Evolutionary conservation across 2,329 filamentous ascomycete genomes (phyloP), one percentile per base, ranked within the genome.

Genomic region (Fusarium lyarnte): DNA sequence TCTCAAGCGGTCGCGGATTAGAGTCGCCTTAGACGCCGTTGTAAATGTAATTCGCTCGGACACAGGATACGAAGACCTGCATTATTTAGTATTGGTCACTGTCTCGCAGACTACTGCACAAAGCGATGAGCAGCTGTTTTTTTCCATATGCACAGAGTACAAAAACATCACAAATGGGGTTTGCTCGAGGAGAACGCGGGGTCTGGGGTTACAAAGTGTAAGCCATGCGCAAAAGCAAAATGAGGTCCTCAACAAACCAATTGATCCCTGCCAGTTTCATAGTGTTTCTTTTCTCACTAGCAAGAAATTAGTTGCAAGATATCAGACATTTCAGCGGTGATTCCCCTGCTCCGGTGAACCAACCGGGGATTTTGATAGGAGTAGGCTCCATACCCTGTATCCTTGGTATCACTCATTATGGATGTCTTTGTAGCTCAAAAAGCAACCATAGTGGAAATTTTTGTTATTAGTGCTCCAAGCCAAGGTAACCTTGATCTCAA

Each of bases 111-210:
- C 29, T 45, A 23, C 27, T 39, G 17, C 29, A 36, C 19, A 16
- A 16, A 19, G 43, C n/a, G 19, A 27, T 33, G 13, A 35, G 35
- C 33, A 17, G 33, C 49, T 35, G 38, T 45, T 47, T 52, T 52
- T 42, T 45, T 10, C 23, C 45, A 23, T 14, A 31, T 58, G 31
- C 21, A 58, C 8, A 21, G 31, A 51, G 43, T 23, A 42, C 43
- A 46, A 35, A 52, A 36, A 16, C 43, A 53, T 43, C 36, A 45
- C n/a, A 6, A 46, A 58, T 29, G 36, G 19, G 39, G 29, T 16
- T 19, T 59, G 41, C n/a, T 36, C 21, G 53, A 45, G 23, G 46
- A 49, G 42, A 67, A 70, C 62, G 68, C 51, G 71, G 74, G 71
- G 74, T 74, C 59, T 54, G 65, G 69, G 61, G 61, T 65, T 57